Evolutionary conservation across 352 stramenopile genomes (phyloP).

Genomic region (Globisporangium heterothallicum): DNA sequence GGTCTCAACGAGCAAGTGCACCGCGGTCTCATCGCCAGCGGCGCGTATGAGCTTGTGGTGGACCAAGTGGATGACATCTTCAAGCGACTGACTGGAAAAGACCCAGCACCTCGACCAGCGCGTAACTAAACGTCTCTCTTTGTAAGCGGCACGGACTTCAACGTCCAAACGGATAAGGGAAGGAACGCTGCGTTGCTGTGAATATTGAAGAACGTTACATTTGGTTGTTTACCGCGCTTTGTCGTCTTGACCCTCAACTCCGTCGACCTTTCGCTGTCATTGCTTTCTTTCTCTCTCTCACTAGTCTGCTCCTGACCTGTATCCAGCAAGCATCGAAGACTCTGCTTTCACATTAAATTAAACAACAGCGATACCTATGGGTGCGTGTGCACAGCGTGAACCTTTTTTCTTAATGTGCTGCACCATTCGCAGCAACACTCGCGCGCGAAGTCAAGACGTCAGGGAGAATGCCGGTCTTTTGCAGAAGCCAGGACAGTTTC

Average conservation of each 20-base stretch:
- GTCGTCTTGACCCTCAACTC: no score
- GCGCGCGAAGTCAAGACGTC: constrained; percentile 13
- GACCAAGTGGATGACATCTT: constrained; percentile 81
- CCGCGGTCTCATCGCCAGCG: constrained; percentile 51
- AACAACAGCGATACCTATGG: not conserved
- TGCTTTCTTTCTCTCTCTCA: not conserved
- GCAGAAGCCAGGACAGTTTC: constrained; percentile 74
- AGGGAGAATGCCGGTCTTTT: constrained; percentile 55
- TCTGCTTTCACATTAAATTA: not conserved
- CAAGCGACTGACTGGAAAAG: constrained; percentile 67
- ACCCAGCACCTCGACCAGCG: constrained; percentile 49
- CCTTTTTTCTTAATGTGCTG: not conserved
- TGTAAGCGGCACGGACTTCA: not conserved
- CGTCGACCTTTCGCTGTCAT: no score
- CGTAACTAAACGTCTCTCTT: constrained; percentile 18
- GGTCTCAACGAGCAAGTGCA: constrained; percentile 86
- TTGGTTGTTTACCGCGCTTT: not conserved
- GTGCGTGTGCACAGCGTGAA: constrained; percentile 8
- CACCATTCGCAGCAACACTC: not conserved
- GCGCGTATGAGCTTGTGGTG: constrained; percentile 74
- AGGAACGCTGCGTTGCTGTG: no score
- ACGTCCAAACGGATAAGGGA: not conserved
- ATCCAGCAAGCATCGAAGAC: not conserved
- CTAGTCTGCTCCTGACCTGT: not conserved
- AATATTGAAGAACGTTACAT: not conserved